A percentile compares a stretch with the other conserved stretches of the same genome.
Evolutionary conservation across 495 filamentous ascomycete species (phyloP).

Genomic region (Annulohypoxylon nitens): DNA sequence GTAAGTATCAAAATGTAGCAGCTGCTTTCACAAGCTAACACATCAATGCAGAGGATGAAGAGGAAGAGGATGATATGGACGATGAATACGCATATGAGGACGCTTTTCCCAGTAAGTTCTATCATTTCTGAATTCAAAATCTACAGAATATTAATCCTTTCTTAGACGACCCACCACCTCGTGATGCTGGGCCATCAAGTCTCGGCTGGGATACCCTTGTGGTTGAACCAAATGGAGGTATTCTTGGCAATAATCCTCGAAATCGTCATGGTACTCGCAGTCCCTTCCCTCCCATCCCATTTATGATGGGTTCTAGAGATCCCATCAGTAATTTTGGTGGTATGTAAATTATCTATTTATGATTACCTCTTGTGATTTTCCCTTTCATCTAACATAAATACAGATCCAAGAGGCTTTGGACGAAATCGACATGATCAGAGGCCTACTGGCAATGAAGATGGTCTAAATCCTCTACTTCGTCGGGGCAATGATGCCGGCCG

Average conservation of each 20-base stretch:
- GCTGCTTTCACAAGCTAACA: slow-evolving; percentile 23
- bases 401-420: slow-evolving; percentile 57
- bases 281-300: slow-evolving; percentile 55
- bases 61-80: slow-evolving; percentile 79
- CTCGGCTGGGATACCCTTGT: slow-evolving; percentile 64
- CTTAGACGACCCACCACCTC: slow-evolving; percentile 63
- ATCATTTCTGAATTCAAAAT: not conserved
- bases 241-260: slow-evolving; percentile 47
- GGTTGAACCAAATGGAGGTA: slow-evolving; percentile 50
- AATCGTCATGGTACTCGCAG: slow-evolving; percentile 50
- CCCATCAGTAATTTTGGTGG: slow-evolving; percentile 51
- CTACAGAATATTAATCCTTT: slow-evolving; percentile 21
- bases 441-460: slow-evolving; percentile 71
- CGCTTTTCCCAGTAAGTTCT: slow-evolving; percentile 75
- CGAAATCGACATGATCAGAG: slow-evolving; percentile 48
- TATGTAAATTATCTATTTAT: slow-evolving; percentile 17
- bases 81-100: slow-evolving; percentile 75
- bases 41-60: slow-evolving; percentile 68
- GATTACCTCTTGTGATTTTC: slow-evolving; percentile 8
- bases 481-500: slow-evolving; percentile 51
- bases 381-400: slow-evolving; percentile 41
- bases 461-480: slow-evolving; percentile 81
- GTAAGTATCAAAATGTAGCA: slow-evolving; percentile 51
- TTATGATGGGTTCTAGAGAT: slow-evolving; percentile 62
- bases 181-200: slow-evolving; percentile 53